phyloP scores from a whole-genome alignment of 495 filamentous ascomycete species.

The Parmelia sp. region DNA sequence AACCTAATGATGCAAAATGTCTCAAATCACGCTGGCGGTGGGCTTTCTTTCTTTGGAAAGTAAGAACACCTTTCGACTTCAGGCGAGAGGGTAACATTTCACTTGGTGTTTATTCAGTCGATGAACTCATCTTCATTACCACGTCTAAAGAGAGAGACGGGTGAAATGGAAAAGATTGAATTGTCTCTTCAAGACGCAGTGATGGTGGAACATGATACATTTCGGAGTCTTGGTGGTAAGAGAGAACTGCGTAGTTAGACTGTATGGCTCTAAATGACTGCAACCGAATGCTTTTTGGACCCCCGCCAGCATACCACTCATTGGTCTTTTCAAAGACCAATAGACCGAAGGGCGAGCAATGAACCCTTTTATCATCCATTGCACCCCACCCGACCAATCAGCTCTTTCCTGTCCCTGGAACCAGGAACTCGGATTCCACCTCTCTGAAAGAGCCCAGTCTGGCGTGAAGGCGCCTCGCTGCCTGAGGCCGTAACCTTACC shows the following conservation, averaged over 20 bases:
- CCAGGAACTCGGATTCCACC: constrained; percentile 15
- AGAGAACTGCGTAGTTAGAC: not conserved
- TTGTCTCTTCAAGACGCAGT: too few species aligned
- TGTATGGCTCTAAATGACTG: constrained; percentile 11
- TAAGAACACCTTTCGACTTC: too few species aligned
- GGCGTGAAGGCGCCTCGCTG: constrained; percentile 8
- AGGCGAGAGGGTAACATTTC: too few species aligned
- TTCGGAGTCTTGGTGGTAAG: not conserved
- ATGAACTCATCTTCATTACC: too few species aligned
- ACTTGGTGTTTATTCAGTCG: too few species aligned
- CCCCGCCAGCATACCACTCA: not conserved
- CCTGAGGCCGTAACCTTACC: constrained; percentile 5
- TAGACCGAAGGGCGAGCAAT: too few species aligned
- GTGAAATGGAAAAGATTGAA: not conserved
- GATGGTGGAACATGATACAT: not conserved
- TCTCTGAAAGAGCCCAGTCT: constrained; percentile 16
- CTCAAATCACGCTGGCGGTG: too few species aligned
- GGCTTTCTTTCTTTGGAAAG: too few species aligned
- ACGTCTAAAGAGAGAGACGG: too few species aligned
- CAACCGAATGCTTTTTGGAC: not conserved
- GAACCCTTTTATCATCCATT: constrained; percentile 11
- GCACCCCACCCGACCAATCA: constrained; percentile 20
- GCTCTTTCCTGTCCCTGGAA: constrained; percentile 15
- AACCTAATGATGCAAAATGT: not conserved
- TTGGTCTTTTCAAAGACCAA: not conserved